Conservation (phyloP, 495 filamentous ascomycete genomes). For the Xylaria nigripes region DNA sequence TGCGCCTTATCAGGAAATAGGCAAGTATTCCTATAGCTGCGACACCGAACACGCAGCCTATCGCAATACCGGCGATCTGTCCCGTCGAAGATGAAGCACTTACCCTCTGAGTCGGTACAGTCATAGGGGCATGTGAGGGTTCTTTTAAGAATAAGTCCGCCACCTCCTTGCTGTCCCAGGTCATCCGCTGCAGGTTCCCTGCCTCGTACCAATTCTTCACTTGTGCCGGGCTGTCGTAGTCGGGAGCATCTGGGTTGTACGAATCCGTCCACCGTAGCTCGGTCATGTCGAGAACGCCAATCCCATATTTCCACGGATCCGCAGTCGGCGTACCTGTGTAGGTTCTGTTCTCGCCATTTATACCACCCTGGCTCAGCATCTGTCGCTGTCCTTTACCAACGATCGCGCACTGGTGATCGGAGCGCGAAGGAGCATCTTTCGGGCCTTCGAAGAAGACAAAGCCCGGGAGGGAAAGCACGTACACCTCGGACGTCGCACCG, state of each 20-base stretch:
- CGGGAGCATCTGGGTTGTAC: constrained; percentile 30
- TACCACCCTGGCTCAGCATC: constrained; percentile 32
- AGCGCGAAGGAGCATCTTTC: constrained; percentile 17
- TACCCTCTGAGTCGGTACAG: not conserved
- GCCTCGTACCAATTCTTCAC: constrained; percentile 28
- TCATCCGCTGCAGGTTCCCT: constrained; percentile 20
- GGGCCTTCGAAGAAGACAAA: constrained; percentile 35
- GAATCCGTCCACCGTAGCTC: constrained; percentile 29
- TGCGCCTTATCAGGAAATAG: constrained; percentile 11
- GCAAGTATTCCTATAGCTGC: constrained; percentile 1
- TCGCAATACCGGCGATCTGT: constrained; percentile 17
- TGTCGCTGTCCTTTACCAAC: constrained; percentile 34
- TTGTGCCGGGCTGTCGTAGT: constrained; percentile 25
- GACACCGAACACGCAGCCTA: constrained; percentile 15
- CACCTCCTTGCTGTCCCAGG: constrained; percentile 21
- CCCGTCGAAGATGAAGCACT: not conserved
- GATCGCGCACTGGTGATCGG: constrained; percentile 25
- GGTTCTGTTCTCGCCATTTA: constrained; percentile 17
- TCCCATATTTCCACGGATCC: constrained; percentile 34
- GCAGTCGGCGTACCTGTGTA: constrained; percentile 16
- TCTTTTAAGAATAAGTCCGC: constrained; percentile 19
- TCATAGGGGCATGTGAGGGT: constrained; percentile 3
- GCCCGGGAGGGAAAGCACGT: constrained; percentile 39
- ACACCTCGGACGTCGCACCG: constrained; percentile 21
- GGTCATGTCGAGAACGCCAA: constrained; percentile 37